Evolutionary conservation across 352 stramenopile species (phyloP), one percentile per base, ranked within the genome.

Genomic region (Blastocystis sp.): DNA sequence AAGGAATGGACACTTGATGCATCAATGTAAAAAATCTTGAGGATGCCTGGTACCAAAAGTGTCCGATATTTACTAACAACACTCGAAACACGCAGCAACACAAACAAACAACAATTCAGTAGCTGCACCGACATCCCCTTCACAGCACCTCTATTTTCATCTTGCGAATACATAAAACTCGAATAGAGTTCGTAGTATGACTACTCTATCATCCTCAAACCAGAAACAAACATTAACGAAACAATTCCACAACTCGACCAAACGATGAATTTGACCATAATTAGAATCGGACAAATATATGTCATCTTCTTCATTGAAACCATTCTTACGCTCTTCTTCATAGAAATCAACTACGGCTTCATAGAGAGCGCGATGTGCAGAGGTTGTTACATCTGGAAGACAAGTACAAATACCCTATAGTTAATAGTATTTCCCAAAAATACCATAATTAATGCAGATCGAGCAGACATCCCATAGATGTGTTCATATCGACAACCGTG

Each of bases 11-110:
- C 53, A 44, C 73, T 69, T 24, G 9, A 11, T 57, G 9, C 7
- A 30, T 84, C 73, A 19, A 84, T 66, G n/a, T 66, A 66, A 35
- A 84, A 84, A 1, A 84, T 54, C 56, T 84, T 84, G 15, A 68
- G 33, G 11, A 84, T 40, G 13, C 73, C 73, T 24, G 48, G 44
- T 2, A 66, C 19, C 51, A 84, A 57, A 6, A 68, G 13, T 5
- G 48, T 37, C 9, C 27, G 42, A 35, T 84, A 84, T 44, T 84
- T 84, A 35, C 59, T 64, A n/a, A 84, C 73, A 33, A 84, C 73
- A n/a, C 73, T 30, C 42, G 30, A 66, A 4, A 84, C 30, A 35
- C 53, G 73, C 27, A 84, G 15, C n/a, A 84, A 19, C 73, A 84
- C 56, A 42, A 84, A 53, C 15, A 51, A 19, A 51, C 42, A 66